Conservation (phyloP, 2,329 filamentous ascomycete genomes). For the Diaporthe sp. region DNA sequence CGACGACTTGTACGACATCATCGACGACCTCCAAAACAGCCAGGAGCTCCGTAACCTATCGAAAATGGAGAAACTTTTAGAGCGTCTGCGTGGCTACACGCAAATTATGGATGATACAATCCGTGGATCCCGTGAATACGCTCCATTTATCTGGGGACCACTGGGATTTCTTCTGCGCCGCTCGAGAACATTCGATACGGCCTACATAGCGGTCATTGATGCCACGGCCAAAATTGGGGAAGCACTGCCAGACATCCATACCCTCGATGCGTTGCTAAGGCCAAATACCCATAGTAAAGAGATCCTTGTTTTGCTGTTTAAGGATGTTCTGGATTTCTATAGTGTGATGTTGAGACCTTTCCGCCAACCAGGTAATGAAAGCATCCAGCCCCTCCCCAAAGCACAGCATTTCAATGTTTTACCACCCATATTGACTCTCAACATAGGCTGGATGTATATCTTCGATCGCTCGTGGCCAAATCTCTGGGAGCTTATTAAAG, state of each 20-base stretch:
- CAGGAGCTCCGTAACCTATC: not conserved
- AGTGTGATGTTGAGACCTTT: not conserved
- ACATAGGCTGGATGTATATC: not conserved
- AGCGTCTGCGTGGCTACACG: not conserved
- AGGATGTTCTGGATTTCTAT: not conserved
- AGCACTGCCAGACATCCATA: not conserved
- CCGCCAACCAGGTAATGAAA: not conserved
- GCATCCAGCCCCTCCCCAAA: no score
- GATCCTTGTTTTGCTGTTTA: not conserved
- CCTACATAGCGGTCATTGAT: not conserved
- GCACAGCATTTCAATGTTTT: no score
- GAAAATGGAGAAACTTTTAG: not conserved
- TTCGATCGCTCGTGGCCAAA: constrained; percentile 12
- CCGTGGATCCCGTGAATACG: not conserved
- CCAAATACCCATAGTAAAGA: not conserved
- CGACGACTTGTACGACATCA: not conserved
- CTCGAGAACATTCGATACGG: not conserved
- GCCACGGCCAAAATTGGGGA: not conserved
- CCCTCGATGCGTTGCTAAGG: not conserved
- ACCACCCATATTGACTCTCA: no score
- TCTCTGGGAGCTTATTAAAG: not conserved
- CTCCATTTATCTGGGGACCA: not conserved
- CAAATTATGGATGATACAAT: not conserved
- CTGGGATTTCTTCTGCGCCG: not conserved
- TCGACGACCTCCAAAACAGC: not conserved